Evolutionary conservation across 768 basidiomycete genomes (phyloP).

Genomic region (Lentinus brumalis): DNA sequence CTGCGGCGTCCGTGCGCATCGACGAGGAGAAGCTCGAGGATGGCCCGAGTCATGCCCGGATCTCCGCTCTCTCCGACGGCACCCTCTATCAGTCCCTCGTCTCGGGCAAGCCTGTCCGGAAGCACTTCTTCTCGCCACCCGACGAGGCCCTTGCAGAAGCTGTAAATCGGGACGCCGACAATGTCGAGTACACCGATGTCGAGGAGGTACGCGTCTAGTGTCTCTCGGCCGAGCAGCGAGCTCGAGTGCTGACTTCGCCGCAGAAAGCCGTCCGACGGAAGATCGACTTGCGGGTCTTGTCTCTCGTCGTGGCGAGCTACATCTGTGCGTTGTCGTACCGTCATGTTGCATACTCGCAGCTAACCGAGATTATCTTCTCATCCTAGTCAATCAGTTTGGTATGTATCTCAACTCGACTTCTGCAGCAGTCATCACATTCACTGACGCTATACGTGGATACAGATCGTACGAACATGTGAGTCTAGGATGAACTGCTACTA

Average conservation of each 20-base stretch:
- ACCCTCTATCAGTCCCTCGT: slow-evolving; percentile 45
- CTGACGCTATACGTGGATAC: no score
- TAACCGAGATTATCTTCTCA: no score
- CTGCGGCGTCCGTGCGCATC: not conserved
- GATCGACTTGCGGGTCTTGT: slow-evolving; percentile 53
- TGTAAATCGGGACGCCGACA: slow-evolving; percentile 51
- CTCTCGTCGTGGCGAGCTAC: slow-evolving; percentile 52
- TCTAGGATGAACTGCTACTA: no score
- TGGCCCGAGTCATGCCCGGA: not conserved
- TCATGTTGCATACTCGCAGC: no score
- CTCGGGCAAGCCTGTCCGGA: slow-evolving; percentile 24
- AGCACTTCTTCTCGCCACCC: slow-evolving; percentile 31
- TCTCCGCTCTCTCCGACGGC: slow-evolving; percentile 34
- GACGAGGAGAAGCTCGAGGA: slow-evolving; percentile 15
- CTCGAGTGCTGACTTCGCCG: not conserved
- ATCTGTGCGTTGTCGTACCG: slow-evolving; percentile 41
- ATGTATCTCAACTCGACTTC: no score
- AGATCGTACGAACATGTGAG: slow-evolving; percentile 62
- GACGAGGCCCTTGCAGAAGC: slow-evolving; percentile 46
- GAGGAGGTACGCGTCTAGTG: slow-evolving; percentile 46
- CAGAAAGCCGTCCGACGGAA: slow-evolving; percentile 49
- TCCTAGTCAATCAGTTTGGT: slow-evolving; percentile 31
- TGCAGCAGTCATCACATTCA: no score
- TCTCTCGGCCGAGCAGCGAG: not conserved
- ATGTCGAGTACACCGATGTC: slow-evolving; percentile 48